These are phyloP conservation scores for Komagataella pastoris DNA, from an alignment of 805 yeast genomes.

Conservation along the genomic window DNA sequence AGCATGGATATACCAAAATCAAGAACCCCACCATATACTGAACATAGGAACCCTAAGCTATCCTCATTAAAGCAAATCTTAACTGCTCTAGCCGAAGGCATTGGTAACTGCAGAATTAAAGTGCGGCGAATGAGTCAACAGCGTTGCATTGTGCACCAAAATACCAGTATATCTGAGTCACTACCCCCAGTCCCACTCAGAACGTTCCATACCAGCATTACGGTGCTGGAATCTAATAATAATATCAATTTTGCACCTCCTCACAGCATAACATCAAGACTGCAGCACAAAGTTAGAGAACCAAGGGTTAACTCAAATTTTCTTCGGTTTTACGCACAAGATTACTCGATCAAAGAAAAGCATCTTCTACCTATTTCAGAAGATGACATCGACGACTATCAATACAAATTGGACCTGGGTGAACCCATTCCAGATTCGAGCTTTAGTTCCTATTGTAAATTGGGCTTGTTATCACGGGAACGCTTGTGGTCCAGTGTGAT, in stretches of 20 bases:
- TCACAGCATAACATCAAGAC: background rate
- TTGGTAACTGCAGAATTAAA: background rate
- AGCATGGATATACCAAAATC: background rate
- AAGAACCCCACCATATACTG: background rate
- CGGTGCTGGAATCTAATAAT: background rate
- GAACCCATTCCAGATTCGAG: background rate
- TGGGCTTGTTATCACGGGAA: conserved; percentile 30
- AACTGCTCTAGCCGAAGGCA: background rate
- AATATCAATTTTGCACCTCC: background rate
- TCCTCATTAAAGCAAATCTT: background rate
- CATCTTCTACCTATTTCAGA: conserved; percentile 19
- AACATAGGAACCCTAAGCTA: background rate
- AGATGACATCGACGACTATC: conserved; percentile 19
- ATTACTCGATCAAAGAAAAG: conserved; percentile 24
- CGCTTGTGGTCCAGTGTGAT: conserved; percentile 41
- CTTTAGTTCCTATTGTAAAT: conserved; percentile 9
- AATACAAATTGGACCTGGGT: conserved; percentile 13
- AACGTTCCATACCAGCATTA: conserved; percentile 1
- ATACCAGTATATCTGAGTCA: background rate
- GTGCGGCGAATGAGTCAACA: background rate
- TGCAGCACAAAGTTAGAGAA: conserved; percentile 19
- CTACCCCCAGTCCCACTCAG: conserved; percentile 1
- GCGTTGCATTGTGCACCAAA: background rate
- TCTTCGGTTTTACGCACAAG: conserved; percentile 34
- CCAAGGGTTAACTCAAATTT: conserved; percentile 37